These are phyloP conservation scores for Friedmanniomyces simplex DNA, from an alignment of 495 filamentous ascomycete genomes.

Conservation along the genomic window DNA sequence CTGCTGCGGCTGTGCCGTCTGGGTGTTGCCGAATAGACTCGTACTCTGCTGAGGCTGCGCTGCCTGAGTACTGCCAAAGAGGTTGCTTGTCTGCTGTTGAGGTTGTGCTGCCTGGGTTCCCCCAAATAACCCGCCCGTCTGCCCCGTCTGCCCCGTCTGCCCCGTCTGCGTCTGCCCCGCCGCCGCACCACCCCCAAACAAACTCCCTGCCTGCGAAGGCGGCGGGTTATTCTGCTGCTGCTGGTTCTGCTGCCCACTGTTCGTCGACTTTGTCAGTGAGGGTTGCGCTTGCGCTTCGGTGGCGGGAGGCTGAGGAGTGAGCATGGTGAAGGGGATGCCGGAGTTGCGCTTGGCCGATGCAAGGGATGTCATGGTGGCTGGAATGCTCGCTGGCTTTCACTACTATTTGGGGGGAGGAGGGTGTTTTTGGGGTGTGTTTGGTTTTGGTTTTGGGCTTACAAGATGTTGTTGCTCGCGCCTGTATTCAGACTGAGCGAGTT, in stretches of 20 bases:
- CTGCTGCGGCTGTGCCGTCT: neutral
- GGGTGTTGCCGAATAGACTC: conserved; percentile 5
- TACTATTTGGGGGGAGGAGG: neutral
- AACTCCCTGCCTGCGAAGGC: conserved; percentile 1
- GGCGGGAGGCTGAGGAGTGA: neutral
- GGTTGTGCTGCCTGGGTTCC: neutral
- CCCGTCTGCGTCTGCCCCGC: neutral
- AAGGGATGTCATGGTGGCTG: neutral
- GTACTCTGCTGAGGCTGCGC: neutral
- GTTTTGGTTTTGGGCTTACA: conserved; percentile 7
- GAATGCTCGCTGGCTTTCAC: neutral
- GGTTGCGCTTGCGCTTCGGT: neutral
- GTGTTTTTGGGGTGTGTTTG: neutral
- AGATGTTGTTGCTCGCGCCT: conserved; percentile 10
- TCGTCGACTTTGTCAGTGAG: neutral
- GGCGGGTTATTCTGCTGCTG: no score
- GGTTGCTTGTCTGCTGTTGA: neutral
- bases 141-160: neutral
- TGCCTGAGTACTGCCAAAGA: neutral
- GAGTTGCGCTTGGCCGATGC: neutral
- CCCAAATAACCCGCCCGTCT: neutral
- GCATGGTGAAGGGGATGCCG: neutral
- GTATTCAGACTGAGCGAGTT: conserved; percentile 21
- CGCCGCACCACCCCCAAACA: conserved; percentile 10
- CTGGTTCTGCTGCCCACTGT: neutral